Percentiles rank a stretch among this genome's conserved stretches.
These are phyloP conservation scores for Lentinula edodes DNA, from an alignment of 768 basidiomycete genomes.

Conservation along the genomic window DNA sequence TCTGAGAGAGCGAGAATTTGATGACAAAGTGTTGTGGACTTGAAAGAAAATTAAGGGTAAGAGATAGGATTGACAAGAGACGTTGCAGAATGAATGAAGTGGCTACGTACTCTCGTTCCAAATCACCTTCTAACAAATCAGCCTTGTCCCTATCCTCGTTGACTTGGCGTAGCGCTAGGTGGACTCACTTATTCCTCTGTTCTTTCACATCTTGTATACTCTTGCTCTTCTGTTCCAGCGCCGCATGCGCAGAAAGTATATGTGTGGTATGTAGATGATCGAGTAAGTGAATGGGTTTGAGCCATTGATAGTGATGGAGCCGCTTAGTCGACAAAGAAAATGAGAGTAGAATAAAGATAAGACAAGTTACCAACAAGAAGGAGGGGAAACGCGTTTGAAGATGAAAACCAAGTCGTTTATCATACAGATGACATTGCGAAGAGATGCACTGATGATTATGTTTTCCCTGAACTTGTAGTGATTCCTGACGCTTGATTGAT, in stretches of 20 bases:
- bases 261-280: slow-evolving; percentile 86
- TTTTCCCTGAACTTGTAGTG: too few species aligned
- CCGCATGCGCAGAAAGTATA: slow-evolving; percentile 77
- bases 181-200: slow-evolving; percentile 75
- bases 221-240: slow-evolving; percentile 71
- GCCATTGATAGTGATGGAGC: slow-evolving; percentile 21
- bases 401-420: too few species aligned
- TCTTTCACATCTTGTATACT: slow-evolving; percentile 77
- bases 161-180: slow-evolving; percentile 63
- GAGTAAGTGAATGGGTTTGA: slow-evolving; percentile 19
- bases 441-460: too few species aligned
- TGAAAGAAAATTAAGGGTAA: slow-evolving; percentile 21
- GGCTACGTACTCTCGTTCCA: slow-evolving; percentile 59
- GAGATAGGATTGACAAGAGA: too few species aligned
- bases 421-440: too few species aligned
- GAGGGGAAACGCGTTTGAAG: slow-evolving; percentile 10
- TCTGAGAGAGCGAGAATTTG: slow-evolving; percentile 68
- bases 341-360: background rate
- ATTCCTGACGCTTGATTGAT: too few species aligned
- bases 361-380: slow-evolving; percentile 6
- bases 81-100: background rate
- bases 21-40: slow-evolving; percentile 58
- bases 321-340: slow-evolving; percentile 10
- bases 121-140: slow-evolving; percentile 61
- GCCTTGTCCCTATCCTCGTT: slow-evolving; percentile 83